Evolutionary conservation across 1,139 yeast species (phyloP), one percentile per base, ranked within the genome.

Genomic region (Eremothecium sinecaudum): DNA sequence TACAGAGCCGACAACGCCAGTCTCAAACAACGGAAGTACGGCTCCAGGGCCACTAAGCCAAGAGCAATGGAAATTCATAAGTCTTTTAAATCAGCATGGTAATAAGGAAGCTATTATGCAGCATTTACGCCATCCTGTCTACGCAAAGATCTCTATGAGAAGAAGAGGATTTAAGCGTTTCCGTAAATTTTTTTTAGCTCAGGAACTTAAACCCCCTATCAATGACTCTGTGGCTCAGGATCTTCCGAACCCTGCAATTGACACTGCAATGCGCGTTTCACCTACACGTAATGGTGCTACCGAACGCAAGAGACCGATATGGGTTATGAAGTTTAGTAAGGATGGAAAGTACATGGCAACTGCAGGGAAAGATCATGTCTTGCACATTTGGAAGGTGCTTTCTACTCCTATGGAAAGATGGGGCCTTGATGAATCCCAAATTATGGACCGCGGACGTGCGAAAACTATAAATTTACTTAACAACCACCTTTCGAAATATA

Each of bases 341-440:
- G 94, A 86, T 59, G 96, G 96, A 6, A 76, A 73, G 53, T 83
- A 69, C 51, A 55, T 86, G 46, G 95, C 95, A 0, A 74, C 82
- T 0, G 94, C 90, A 0, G 94, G 94, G 7, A 71, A 80, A 42
- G 87, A 80, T 48, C 66, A 76, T 2, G 60, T 67, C 1, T 67
- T 86, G 22, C 64, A 76, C 36, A 64, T 87, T 2, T 86, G 94
- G 92, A 76, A 81, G 52, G 93, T 83, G 3, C 71, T 84, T 1
- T 66, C 82, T 1, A 73, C 84, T 0, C 78, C 83, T 1, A 60
- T 74, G 41, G 80, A 79, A 39, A 56, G 83, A 43, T 53, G 70
- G 42, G 73, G 70, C 42, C 58, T 58, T 39, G 58, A 61, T 22
- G 21, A 21, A 12, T 16, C 20, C 14, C 19, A 32, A 7, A 31